Evolutionary conservation across 768 basidiomycete species (phyloP), one percentile per base, ranked within the genome.

Genomic region (Lyophyllum shimeji): DNA sequence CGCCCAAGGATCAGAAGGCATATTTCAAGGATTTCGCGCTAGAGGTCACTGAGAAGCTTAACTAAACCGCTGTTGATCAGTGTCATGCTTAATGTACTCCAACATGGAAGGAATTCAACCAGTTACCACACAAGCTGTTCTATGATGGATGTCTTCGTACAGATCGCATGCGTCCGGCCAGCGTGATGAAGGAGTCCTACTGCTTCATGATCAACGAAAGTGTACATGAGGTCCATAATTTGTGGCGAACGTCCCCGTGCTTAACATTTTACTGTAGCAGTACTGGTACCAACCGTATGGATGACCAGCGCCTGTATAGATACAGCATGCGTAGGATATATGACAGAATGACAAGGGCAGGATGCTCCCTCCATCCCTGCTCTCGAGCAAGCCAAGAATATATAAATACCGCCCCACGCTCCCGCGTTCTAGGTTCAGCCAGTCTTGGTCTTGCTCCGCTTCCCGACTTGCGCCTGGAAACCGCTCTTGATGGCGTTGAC

Each of bases 401-500:
- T 23, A 40, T 50, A 40, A 20, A 37, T 39, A n/a, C 20, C 17
- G 25, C 21, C 27, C 18, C 15, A 29, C 12, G 20, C 2, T 25
- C n/a, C 27, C 29, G 13, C 23, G 31, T 15, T 20, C 59, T 71
- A 29, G 9, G 5, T 9, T 29, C 29, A 88, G 21, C 86, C 85
- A 7, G 84, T 85, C 74, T 86, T 88, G 74, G 89, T 90, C 75
- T 86, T 89, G 74, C 87, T 90, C 67, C 90, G 80, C 79, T 86
- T 91, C 50, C 92, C 92, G 55, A 94, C 89, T 69, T 97, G 94
- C 52, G 95, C 95, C 77, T 97, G 93, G 85, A 90, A 99, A 74
- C 96, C 96, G 58, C 91, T 95, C 86, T 98, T 98, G 86, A 99
- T 96, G 34, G 94, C 79, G 63, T 91, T 92, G 64, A 99, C 96